phyloP scores from a whole-genome alignment of 78 protist species.

The Chrysochromulina parva region DNA sequence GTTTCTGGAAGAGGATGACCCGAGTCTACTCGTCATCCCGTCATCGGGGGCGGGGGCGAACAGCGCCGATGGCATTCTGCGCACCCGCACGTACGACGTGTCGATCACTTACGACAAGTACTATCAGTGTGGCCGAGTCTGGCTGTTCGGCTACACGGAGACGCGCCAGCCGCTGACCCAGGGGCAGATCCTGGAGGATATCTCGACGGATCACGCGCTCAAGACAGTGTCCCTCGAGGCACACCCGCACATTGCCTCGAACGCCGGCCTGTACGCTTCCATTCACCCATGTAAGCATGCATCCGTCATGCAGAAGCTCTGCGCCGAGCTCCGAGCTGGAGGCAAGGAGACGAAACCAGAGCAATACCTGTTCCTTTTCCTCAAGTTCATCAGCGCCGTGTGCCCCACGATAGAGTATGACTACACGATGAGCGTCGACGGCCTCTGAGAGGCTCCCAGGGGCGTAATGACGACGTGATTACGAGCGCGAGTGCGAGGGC shows the following conservation, averaged over 20 bases:
- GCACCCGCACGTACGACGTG: slow-evolving; percentile 39
- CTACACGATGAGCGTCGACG: slow-evolving; percentile 63
- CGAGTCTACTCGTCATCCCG: background rate
- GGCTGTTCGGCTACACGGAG: slow-evolving; percentile 91
- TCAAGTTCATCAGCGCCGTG: slow-evolving; percentile 89
- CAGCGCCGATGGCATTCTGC: background rate
- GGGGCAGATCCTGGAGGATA: slow-evolving; percentile 87
- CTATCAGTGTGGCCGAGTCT: slow-evolving; percentile 89
- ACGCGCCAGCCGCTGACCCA: slow-evolving; percentile 57
- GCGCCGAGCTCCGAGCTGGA: slow-evolving; percentile 64
- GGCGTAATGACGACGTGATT: no score
- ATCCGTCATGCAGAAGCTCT: slow-evolving; percentile 88
- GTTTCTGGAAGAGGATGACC: slow-evolving; percentile 61
- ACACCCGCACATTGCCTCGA: slow-evolving; percentile 78
- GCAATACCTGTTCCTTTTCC: slow-evolving; percentile 78
- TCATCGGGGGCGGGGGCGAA: no score
- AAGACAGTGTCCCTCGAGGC: slow-evolving; percentile 95
- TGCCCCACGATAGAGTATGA: slow-evolving; percentile 97
- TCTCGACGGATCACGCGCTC: slow-evolving; percentile 92
- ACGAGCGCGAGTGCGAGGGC: no score
- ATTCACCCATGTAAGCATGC: slow-evolving; percentile 91
- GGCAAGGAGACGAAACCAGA: slow-evolving; percentile 48
- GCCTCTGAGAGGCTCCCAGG: background rate
- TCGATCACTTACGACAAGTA: slow-evolving; percentile 90
- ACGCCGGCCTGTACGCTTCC: slow-evolving; percentile 56